These are phyloP conservation scores for Trichophyton verrucosum DNA, from an alignment of 2,329 filamentous ascomycete genomes.

Conservation along the genomic window DNA sequence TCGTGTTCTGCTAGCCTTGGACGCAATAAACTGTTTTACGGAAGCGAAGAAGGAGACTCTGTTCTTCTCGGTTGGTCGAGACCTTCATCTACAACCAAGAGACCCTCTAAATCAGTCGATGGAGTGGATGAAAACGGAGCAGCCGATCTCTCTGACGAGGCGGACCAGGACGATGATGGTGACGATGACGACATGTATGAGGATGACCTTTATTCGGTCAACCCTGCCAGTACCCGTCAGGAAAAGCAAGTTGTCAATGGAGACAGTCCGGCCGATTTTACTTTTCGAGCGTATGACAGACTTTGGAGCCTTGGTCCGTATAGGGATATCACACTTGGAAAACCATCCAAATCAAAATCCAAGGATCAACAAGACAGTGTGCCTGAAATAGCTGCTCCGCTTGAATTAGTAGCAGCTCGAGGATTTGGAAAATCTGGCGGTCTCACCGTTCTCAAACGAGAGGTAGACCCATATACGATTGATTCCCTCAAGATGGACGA, in stretches of 20 bases:
- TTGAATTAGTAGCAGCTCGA: conserved; percentile 43
- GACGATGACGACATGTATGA: conserved; percentile 51
- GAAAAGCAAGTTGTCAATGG: conserved; percentile 15
- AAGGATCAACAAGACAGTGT: conserved; percentile 26
- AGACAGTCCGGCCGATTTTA: conserved; percentile 42
- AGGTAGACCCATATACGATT: conserved; percentile 61
- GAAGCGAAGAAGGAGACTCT: conserved; percentile 74
- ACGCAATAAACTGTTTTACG: conserved; percentile 63
- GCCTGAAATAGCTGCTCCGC: conserved; percentile 27
- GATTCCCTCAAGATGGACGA: conserved; percentile 60
- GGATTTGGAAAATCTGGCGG: conserved; percentile 50
- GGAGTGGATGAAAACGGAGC: conserved; percentile 17
- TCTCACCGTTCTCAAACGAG: conserved; percentile 63
- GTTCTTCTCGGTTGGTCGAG: conserved; percentile 67
- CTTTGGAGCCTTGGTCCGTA: conserved; percentile 71
- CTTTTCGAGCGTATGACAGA: conserved; percentile 64
- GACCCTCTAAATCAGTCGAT: conserved; percentile 37
- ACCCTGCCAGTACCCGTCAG: conserved; percentile 10
- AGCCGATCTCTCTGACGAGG: conserved; percentile 46
- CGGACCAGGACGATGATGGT: conserved; percentile 44
- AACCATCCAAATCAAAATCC: conserved; percentile 28
- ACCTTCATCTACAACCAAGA: conserved; percentile 50
- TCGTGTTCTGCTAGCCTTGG: conserved; percentile 60
- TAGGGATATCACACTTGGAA: conserved; percentile 59
- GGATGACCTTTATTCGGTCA: conserved; percentile 37